Base-by-base conservation (phyloP, 768 basidiomycete genomes). In the Russula foetens region DNA sequence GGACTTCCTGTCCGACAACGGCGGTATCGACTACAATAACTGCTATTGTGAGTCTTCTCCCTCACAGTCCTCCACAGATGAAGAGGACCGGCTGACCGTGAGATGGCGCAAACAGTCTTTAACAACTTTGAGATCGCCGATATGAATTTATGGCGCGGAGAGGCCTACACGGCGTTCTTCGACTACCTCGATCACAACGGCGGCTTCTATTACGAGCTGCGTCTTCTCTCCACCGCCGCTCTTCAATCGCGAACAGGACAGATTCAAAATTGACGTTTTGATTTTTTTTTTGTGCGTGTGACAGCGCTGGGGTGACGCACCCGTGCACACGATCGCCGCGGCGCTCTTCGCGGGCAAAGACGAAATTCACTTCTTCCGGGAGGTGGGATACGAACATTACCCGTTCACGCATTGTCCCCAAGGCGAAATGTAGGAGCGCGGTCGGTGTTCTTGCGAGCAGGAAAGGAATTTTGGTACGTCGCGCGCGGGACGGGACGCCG, bases 81-180 rank as follows among this genome's bases (percentile, higher is more conserved):
- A 29, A 28, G 24, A 19, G 44, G 41, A 19, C 39, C 11, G n/a
- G 11, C 19, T 53, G 41, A 53, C 2, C 35, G 26, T 26, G 23
- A 23, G 6, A 11, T 31, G 12, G 7, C 2, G 7, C 33, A 84
- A 67, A 75, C 78, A 91, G 90, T 91, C 76, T 94, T 91, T 91
- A 90, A 85, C 66, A 97, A 94, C 72, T 96, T 96, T 67, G n/a
- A n/a, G n/a, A n/a, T n/a, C n/a, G n/a, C 79, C 6, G 80, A 85
- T 67, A 79, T 95, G 62, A 84, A 90, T 61, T 82, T 95, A 60
- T 94, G 90, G 90, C 79, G 92, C 66, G 74, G 85, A 14, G 85
- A 93, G 62, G 84, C 86, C 3, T 97, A 97, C 70, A 76, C 75
- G 60, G 83, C 86, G 66, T 96, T 84, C 76, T 96, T 95, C 66